Evolutionary conservation across 2,329 filamentous ascomycete species (phyloP), one percentile per base, ranked within the genome.

Genomic region (Myriangium duriaei): DNA sequence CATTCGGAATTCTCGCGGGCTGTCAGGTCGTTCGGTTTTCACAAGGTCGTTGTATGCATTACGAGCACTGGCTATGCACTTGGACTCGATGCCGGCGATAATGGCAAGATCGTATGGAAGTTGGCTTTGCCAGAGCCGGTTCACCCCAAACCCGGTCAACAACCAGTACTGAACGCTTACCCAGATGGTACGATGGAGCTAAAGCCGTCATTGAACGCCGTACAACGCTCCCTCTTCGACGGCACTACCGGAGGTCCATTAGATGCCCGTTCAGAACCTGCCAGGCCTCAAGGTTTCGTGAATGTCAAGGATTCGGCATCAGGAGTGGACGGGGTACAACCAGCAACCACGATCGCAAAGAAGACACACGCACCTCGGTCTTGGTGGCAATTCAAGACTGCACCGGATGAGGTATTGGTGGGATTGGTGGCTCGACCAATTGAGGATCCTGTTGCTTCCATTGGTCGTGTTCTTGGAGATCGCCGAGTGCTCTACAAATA

Each of bases 401-500:
- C 74, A 1, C 52, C 65, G 2, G 76, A 74, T 9, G 74, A 92
- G 55, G 74, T 67, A 42, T 75, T 96, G 38, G 64, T 79, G 5
- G 65, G 71, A 31, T 68, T 91, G 28, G 78, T 77, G 2, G 69
- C 77, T 12, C 72, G 79, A 33, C 77, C 84, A 7, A 54, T 71
- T 2, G 80, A 88, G 46, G 87, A 98, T 49, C 85, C 85, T 0
- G 78, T 96, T 33, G 88, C 91, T 3, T 96, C 91, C 1, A 94
- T 98, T 49, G 91, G 91, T 7, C 85, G 84, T 42, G 91, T 96
- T 1, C 72, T 98, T 14, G 87, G 86, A 16, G 81, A 98, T 52
- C 76, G 91, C 30, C 79, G 78, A n/a, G 91, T 98, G 33, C 73
- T 88, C 45, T 98, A 98, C 74, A 98, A 98, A 63, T 96, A 96